Conservation (phyloP, 192 early-diverging fungal genomes). For the Podila clonocystis region DNA sequence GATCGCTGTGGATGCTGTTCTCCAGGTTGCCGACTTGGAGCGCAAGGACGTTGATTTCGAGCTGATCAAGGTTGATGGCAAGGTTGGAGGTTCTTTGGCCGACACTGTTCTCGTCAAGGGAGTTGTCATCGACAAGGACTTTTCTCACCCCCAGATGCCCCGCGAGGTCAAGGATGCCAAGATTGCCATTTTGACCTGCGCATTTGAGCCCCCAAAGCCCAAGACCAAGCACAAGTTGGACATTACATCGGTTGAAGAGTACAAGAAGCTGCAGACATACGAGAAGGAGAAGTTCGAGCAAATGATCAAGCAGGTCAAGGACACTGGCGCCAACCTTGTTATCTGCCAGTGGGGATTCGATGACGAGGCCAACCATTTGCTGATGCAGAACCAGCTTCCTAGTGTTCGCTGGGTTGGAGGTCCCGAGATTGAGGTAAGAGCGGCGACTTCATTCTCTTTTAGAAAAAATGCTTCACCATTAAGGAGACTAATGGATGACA, state of each 20-base stretch:
- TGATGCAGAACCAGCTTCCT: conserved; percentile 97
- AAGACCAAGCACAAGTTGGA: conserved; percentile 99
- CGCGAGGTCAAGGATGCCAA: conserved; percentile 95
- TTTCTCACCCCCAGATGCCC: conserved; percentile 99
- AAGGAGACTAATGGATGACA: neutral
- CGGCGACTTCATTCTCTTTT: neutral
- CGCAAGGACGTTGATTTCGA: conserved; percentile 99
- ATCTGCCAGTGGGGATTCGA: conserved; percentile 99
- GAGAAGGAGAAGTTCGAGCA: conserved; percentile 96
- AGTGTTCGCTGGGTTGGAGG: conserved; percentile 99
- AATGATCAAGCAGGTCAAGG: conserved; percentile 98
- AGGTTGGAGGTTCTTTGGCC: conserved; percentile 94
- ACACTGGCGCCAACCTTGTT: conserved; percentile 96
- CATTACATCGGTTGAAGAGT: conserved; percentile 98
- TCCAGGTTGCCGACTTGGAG: conserved; percentile 98
- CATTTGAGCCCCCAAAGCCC: conserved; percentile 99
- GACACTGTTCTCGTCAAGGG: conserved; percentile 96
- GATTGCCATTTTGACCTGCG: conserved; percentile 98
- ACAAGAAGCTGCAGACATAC: conserved; percentile 95
- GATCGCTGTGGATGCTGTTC: conserved; percentile 98
- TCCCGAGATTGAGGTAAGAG: conserved; percentile 92
- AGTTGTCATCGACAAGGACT: conserved; percentile 99
- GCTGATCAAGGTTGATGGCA: conserved; percentile 99
- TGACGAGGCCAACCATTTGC: conserved; percentile 99
- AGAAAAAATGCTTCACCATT: conserved; percentile 11